phyloP scores from a whole-genome alignment of 495 filamentous ascomycete species.

The Neurospora cerealis region DNA sequence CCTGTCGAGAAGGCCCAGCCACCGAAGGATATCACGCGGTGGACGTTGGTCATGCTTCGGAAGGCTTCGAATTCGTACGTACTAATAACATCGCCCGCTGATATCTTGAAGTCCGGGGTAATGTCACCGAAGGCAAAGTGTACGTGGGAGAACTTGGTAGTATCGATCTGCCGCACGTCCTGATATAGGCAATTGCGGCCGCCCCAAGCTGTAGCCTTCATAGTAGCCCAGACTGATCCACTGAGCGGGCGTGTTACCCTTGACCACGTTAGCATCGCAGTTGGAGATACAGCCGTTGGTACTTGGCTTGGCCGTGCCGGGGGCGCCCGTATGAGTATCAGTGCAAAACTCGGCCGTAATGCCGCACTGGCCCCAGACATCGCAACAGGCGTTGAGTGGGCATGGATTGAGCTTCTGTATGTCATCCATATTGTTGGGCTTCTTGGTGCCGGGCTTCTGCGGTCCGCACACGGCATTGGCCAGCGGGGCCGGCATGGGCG shows the following conservation, averaged over 20 bases:
- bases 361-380: slow-evolving; percentile 40
- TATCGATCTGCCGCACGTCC: slow-evolving; percentile 2
- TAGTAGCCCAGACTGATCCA: slow-evolving; percentile 18
- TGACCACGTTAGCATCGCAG: slow-evolving; percentile 34
- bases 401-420: slow-evolving; percentile 24
- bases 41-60: slow-evolving; percentile 10
- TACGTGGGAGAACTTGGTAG: slow-evolving; percentile 19
- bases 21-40: slow-evolving; percentile 28
- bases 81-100: background rate
- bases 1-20: slow-evolving; percentile 25
- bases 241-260: background rate
- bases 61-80: slow-evolving; percentile 14
- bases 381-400: slow-evolving; percentile 26
- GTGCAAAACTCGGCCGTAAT: slow-evolving; percentile 38
- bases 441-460: slow-evolving; percentile 24
- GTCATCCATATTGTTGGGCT: slow-evolving; percentile 5
- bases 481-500: slow-evolving; percentile 34
- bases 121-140: slow-evolving; percentile 23
- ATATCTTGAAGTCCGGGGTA: slow-evolving; percentile 4
- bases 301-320: slow-evolving; percentile 23
- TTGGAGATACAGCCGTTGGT: slow-evolving; percentile 39
- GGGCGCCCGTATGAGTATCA: slow-evolving; percentile 22
- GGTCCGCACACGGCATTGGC: slow-evolving; percentile 37
- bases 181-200: slow-evolving; percentile 15
- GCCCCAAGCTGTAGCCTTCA: slow-evolving; percentile 14